These are phyloP conservation scores for Digitaria exilis DNA, from an alignment of 202 grass and related monocot species.

Conservation along the genomic window DNA sequence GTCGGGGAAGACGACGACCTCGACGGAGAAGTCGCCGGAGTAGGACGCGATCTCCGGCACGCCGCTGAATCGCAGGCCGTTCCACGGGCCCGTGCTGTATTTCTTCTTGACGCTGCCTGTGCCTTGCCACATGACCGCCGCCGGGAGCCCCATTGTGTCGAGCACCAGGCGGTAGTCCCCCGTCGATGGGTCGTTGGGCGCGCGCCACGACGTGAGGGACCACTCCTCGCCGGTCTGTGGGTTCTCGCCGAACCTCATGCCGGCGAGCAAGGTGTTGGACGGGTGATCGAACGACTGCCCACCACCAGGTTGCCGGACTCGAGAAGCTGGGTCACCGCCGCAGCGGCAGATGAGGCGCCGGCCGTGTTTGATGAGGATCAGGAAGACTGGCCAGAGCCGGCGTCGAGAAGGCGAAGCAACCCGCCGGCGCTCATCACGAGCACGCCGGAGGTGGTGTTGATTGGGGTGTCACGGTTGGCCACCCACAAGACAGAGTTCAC, in stretches of 20 bases:
- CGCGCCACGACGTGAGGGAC: constrained; percentile 17
- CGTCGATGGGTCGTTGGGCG: background rate
- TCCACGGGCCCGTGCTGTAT: constrained; percentile 5
- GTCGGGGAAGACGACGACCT: no score
- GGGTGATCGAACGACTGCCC: background rate
- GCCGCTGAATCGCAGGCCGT: constrained; percentile 2
- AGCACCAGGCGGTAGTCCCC: background rate
- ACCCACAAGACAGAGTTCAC: background rate
- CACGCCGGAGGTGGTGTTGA: background rate
- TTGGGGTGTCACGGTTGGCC: background rate
- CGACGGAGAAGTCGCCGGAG: no score
- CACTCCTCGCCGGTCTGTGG: background rate
- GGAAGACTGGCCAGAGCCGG: background rate
- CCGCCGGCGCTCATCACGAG: background rate
- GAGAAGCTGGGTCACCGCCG: background rate
- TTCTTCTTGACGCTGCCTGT: background rate
- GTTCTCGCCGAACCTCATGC: constrained; percentile 18
- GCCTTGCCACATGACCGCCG: background rate
- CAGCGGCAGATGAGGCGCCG: background rate
- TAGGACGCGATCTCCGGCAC: background rate
- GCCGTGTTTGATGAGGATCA: background rate
- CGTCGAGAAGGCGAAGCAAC: background rate
- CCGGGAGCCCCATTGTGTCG: background rate
- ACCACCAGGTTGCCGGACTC: constrained; percentile 46
- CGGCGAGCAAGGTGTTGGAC: background rate